Evolutionary conservation across 768 basidiomycete species (phyloP).

Genomic region (Suillus bovinus): DNA sequence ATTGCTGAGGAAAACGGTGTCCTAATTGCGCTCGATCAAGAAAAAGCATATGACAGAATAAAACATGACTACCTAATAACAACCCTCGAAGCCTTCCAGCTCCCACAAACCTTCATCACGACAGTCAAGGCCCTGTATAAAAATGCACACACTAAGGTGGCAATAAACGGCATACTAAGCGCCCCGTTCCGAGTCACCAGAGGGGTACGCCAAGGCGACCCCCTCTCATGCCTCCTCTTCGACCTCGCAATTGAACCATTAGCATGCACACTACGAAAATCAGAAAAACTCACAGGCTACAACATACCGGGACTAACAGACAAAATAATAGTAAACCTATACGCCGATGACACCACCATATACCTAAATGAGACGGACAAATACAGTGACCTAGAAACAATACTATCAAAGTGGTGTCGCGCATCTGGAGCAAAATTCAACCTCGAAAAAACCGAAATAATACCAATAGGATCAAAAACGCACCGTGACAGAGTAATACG

Average conservation of each 20-base stretch:
- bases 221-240: not conserved
- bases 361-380: constrained; percentile 23
- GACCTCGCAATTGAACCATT: not conserved
- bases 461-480: constrained; percentile 4
- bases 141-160: too few relatives aligned
- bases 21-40: too few relatives aligned
- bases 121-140: too few relatives aligned
- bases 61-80: too few relatives aligned
- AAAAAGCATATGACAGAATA: too few relatives aligned
- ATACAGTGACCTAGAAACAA: constrained; percentile 4
- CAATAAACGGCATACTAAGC: too few relatives aligned
- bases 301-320: accelerated
- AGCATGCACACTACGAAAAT: constrained; percentile 17
- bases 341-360: not conserved
- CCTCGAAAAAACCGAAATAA: constrained; percentile 21
- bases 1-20: too few relatives aligned
- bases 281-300: constrained; percentile 14
- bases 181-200: too few relatives aligned
- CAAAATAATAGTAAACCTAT: not conserved
- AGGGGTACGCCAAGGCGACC: not conserved
- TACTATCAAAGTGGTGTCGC: constrained; percentile 15
- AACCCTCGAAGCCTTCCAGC: too few relatives aligned
- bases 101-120: too few relatives aligned
- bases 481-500: not conserved
- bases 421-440: constrained; percentile 22